These are phyloP conservation scores for Nothopassalora personata DNA, from an alignment of 2,329 filamentous ascomycete genomes.

Conservation along the genomic window DNA sequence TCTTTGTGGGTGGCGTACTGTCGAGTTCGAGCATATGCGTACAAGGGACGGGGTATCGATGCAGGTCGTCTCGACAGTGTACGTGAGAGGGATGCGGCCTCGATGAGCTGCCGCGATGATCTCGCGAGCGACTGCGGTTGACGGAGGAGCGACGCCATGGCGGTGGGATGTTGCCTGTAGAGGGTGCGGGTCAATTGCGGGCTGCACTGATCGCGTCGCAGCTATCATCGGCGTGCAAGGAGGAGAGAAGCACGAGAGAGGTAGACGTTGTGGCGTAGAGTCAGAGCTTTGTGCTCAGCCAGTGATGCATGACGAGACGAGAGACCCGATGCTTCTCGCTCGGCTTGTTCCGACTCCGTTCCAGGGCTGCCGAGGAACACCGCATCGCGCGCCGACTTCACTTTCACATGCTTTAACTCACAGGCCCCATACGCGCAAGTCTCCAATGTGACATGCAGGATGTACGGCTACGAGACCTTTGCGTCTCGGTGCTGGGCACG, in stretches of 20 bases:
- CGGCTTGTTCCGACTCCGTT: not conserved
- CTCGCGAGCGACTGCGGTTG: constrained; percentile 32
- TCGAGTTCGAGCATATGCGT: constrained; percentile 39
- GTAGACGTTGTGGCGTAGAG: not conserved
- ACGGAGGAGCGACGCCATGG: constrained; percentile 33
- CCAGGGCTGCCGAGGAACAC: not conserved
- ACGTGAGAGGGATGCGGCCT: constrained; percentile 32
- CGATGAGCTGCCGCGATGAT: constrained; percentile 31
- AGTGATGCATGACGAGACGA: not conserved
- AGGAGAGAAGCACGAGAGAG: not conserved
- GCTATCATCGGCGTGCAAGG: not conserved
- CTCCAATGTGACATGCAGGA: too few relatives aligned
- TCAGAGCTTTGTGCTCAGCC: not conserved
- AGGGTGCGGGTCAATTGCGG: not conserved
- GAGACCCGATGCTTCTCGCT: not conserved
- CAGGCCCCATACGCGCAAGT: not conserved
- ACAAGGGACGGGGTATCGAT: constrained; percentile 40
- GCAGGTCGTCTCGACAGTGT: constrained; percentile 34
- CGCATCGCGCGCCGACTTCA: not conserved
- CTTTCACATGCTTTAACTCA: not conserved
- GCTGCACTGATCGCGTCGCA: not conserved
- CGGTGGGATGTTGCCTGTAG: not conserved
- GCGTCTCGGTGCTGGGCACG: too few relatives aligned
- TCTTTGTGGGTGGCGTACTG: constrained; percentile 42
- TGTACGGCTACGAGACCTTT: too few relatives aligned